phyloP scores from a whole-genome alignment of 371 early-diverging fungal genomes.

The Mortierella sp. region DNA sequence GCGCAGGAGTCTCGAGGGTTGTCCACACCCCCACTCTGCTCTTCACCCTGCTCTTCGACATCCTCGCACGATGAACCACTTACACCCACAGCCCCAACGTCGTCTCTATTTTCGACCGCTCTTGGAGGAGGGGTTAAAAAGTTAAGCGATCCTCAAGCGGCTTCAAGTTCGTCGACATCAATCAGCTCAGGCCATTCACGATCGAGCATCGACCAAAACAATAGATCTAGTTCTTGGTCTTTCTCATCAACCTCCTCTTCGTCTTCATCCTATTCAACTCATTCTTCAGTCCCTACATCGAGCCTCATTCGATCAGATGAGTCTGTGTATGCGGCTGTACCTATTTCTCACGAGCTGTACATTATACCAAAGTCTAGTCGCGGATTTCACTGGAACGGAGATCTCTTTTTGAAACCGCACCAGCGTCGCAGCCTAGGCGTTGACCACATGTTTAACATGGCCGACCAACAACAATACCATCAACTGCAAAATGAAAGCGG shows the following conservation, averaged over 20 bases:
- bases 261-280: not conserved
- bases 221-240: conserved; percentile 16
- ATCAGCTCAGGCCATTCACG: not conserved
- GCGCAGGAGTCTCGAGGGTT: not conserved
- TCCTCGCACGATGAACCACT: not conserved
- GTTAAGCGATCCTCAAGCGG: not conserved
- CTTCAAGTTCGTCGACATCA: not conserved
- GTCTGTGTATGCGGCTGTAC: conserved; percentile 51
- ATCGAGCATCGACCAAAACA: not conserved
- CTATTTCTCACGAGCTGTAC: conserved; percentile 44
- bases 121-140: conserved; percentile 14
- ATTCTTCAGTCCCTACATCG: conserved; percentile 14
- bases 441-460: conserved; percentile 37
- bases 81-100: not conserved
- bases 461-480: conserved; percentile 4
- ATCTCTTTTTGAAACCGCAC: conserved; percentile 53
- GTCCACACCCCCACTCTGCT: not conserved
- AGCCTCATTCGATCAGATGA: conserved; percentile 38
- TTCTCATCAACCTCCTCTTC: conserved; percentile 15
- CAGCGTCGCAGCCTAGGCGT: conserved; percentile 49
- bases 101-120: not conserved
- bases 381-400: conserved; percentile 54
- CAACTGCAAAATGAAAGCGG: conserved; percentile 3
- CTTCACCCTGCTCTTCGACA: not conserved
- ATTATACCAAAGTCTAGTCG: conserved; percentile 54